Base-by-base conservation (phyloP, 2,329 filamentous ascomycete genomes). In the Didymella keratinophila region DNA sequence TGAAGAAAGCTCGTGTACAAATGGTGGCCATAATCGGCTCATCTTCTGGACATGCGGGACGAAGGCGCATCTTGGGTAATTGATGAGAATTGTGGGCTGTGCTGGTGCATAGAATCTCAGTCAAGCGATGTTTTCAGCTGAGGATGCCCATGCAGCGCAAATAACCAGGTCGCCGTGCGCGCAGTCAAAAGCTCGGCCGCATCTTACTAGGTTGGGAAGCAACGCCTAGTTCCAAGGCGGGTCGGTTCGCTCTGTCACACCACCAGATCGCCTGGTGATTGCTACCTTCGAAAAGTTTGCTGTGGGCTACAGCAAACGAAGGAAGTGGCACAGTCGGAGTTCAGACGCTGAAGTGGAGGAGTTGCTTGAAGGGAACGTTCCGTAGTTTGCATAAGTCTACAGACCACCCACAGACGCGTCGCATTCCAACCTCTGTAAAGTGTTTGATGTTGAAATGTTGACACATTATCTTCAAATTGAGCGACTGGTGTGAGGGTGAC, bases 1-100 rank as follows among this genome's bases (percentile, higher is more conserved):
- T 60, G 56, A 71, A 74, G 52, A 72, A 76, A 6, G 73, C 64
- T 3, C 63, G 52, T 14, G 62, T 43, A 36, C 64, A 65, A 41
- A 73, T 44, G 18, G 30, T 37, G 9, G 47, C 67, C 7, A 76
- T 66, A 39, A 57, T 45, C 5, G 59, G 50, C 36, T 69, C 62
- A 34, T 72, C 71, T 10, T 11, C 39, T 42, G 39, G 39, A 25
- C 12, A 3, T 14, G 39, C 39, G 12, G 20, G 20, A 16, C 39
- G 39, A 10, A 42, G 20, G 12, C 14, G 20, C 12, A 42, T 42
- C 10, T 21, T 14, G 14, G 21, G 14, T 42, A 25, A 11, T 18
- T 42, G 39, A 42, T 16, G 12, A 42, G 11, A 11, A 18, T 5
- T 39, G 36, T 20, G n/a, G 5, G 8, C n/a, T 39, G 36, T 3